phyloP scores from a whole-genome alignment of 768 basidiomycete genomes.

The Suillus bovinus region DNA sequence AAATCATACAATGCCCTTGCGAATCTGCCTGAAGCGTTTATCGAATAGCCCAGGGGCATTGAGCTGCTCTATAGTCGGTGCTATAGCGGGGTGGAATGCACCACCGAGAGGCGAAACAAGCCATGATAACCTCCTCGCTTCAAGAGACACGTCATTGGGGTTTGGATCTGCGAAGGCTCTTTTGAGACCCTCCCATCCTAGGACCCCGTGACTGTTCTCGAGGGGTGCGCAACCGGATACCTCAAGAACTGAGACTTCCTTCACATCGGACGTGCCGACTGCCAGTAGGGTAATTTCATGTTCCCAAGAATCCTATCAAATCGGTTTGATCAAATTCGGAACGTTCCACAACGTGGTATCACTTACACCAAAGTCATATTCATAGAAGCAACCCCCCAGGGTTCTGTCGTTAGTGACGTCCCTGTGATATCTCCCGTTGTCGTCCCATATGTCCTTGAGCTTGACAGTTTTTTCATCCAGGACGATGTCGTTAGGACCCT shows the following conservation, averaged over 20 bases:
- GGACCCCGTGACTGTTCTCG: slow-evolving; percentile 9
- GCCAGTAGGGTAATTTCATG: slow-evolving; percentile 13
- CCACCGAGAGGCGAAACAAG: slow-evolving; percentile 19
- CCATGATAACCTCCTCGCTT: slow-evolving; percentile 25
- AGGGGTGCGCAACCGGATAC: slow-evolving; percentile 9
- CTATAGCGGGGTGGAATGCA: slow-evolving; percentile 9
- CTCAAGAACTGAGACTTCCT: slow-evolving; percentile 9
- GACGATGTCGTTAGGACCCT: neutral
- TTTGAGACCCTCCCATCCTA: slow-evolving; percentile 15
- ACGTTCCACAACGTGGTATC: neutral
- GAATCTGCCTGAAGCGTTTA: slow-evolving; percentile 2
- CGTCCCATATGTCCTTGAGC: slow-evolving; percentile 15
- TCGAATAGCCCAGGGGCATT: slow-evolving; percentile 9
- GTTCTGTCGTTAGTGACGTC: slow-evolving; percentile 2
- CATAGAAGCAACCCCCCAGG: slow-evolving; percentile 17
- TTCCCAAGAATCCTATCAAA: slow-evolving; percentile 25
- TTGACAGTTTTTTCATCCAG: slow-evolving; percentile 15
- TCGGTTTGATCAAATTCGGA: neutral
- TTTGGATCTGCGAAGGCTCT: slow-evolving; percentile 12
- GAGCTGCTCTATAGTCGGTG: slow-evolving; percentile 8
- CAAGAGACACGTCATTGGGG: neutral
- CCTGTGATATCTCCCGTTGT: slow-evolving; percentile 10
- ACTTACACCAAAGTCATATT: slow-evolving; percentile 25
- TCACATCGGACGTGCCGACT: neutral
- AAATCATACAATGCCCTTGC: neutral